Base-by-base conservation (phyloP, 345 rosid genomes). In the Dovyalis caffra region DNA sequence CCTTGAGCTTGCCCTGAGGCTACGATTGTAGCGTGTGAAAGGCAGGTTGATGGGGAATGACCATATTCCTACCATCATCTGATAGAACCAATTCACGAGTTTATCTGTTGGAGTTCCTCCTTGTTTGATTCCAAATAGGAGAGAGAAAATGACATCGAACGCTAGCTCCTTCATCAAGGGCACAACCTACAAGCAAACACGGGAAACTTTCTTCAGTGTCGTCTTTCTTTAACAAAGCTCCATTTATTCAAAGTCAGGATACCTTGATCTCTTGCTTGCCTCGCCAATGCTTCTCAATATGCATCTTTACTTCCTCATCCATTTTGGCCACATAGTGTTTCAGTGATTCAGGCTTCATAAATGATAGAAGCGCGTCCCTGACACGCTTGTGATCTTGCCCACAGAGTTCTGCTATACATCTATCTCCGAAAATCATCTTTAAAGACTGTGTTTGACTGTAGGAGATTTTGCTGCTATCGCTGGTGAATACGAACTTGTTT, bases 321-420 rank as follows among this genome's bases (percentile, higher is more conserved):
- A 90, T 88, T 78, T 83, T 84, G 29, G 81, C 87, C 28, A 88
- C 70, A 7, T 86, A 86, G 38, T 77, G 77, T 76, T 76, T 87
- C 82, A 94, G 71, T 1, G 97, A 90, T 68, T 88, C 90, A 6
- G 90, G 88, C 76, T 74, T 84, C 82, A 87, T 26, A 74, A 90
- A 88, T 0, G 83, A 78, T 33, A 84, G 29, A 1, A 88, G 68
- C 4, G 89, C 88, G 4, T 45, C 77, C 68, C 90, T 83, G 1
- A 88, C 81, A 1, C 87, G 75, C 72, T 77, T 86, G 76, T 86
- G 91, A 71, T 88, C 89, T 58, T 78, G 34, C 0, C 84, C 89
- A 1, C 61, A 66, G 4, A 90, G 78, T 66, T 84, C 86, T 35
- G 37, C 37, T 8, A 6, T 5, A 35, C 38, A 35, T 35, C 8